A percentile compares a stretch with the other conserved stretches of the same genome.
These are phyloP conservation scores for Pistacia integerrima DNA, from an alignment of 345 rosid genomes.

Conservation along the genomic window DNA sequence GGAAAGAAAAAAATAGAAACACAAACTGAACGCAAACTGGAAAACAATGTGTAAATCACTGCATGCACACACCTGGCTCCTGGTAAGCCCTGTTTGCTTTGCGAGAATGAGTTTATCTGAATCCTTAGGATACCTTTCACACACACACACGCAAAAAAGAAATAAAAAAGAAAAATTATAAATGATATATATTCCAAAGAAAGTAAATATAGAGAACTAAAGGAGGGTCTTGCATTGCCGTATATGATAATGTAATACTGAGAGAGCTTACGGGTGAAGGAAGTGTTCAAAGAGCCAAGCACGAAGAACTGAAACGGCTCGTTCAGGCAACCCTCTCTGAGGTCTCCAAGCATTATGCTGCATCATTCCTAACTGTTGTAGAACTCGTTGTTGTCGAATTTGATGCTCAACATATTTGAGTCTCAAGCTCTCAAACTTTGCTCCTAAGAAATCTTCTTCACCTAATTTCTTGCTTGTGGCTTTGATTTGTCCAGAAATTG, in stretches of 20 bases:
- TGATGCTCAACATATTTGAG: slow-evolving; percentile 55
- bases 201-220: background rate
- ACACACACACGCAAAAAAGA: background rate
- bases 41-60: background rate
- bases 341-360: slow-evolving; percentile 75
- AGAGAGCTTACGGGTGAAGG: slow-evolving; percentile 72
- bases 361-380: slow-evolving; percentile 59
- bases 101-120: slow-evolving; percentile 80
- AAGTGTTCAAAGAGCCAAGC: slow-evolving; percentile 91
- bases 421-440: slow-evolving; percentile 45
- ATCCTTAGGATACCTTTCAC: slow-evolving; percentile 74
- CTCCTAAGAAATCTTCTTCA: slow-evolving; percentile 55
- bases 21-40: background rate
- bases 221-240: background rate
- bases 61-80: slow-evolving; percentile 58
- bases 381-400: slow-evolving; percentile 51
- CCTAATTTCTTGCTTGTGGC: slow-evolving; percentile 56
- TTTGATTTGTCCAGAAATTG: slow-evolving; percentile 58
- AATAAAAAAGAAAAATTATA: background rate
- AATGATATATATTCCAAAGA: background rate
- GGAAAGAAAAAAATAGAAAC: background rate
- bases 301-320: slow-evolving; percentile 72
- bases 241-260: background rate
- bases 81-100: slow-evolving; percentile 79
- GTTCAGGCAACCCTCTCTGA: slow-evolving; percentile 82